These are phyloP conservation scores for Ustilago lituana DNA, from an alignment of 1,284 basidiomycete species.

Conservation along the genomic window DNA sequence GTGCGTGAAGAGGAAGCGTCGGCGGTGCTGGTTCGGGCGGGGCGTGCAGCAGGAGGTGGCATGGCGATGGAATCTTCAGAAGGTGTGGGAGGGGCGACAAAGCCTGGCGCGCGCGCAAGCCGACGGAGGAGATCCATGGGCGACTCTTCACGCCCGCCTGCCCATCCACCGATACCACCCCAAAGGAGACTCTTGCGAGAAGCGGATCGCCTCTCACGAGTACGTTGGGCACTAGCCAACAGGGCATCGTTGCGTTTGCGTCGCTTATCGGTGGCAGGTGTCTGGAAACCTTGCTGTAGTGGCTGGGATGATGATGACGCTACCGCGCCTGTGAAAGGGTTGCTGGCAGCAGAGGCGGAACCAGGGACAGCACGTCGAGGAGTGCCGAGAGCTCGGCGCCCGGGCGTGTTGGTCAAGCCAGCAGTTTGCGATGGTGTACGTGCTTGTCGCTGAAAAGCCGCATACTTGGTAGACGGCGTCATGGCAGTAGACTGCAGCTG, in stretches of 20 bases:
- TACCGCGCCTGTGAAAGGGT: conserved; percentile 8
- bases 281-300: conserved; percentile 29
- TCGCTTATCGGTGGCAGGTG: conserved; percentile 44
- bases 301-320: conserved; percentile 4
- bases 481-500: conserved; percentile 30
- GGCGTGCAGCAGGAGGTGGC: conserved; percentile 29
- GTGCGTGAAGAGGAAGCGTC: conserved; percentile 18
- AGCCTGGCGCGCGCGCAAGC: conserved; percentile 43
- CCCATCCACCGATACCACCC: conserved; percentile 51
- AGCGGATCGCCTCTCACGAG: conserved; percentile 21
- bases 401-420: conserved; percentile 25
- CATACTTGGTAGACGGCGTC: conserved; percentile 33
- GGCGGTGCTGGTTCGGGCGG: conserved; percentile 15
- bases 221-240: conserved; percentile 38
- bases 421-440: conserved; percentile 28
- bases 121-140: conserved; percentile 49
- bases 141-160: conserved; percentile 47
- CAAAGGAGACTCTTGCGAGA: conserved; percentile 40
- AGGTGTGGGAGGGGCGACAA: conserved; percentile 40
- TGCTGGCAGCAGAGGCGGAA: conserved; percentile 14
- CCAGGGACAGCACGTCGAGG: conserved; percentile 18
- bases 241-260: conserved; percentile 47
- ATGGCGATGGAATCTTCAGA: conserved; percentile 37
- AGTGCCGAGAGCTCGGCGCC: conserved; percentile 34
- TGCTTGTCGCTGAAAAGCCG: conserved; percentile 12